phyloP scores from a whole-genome alignment of 371 early-diverging fungal species.

The Lichtheimia ramosa region DNA sequence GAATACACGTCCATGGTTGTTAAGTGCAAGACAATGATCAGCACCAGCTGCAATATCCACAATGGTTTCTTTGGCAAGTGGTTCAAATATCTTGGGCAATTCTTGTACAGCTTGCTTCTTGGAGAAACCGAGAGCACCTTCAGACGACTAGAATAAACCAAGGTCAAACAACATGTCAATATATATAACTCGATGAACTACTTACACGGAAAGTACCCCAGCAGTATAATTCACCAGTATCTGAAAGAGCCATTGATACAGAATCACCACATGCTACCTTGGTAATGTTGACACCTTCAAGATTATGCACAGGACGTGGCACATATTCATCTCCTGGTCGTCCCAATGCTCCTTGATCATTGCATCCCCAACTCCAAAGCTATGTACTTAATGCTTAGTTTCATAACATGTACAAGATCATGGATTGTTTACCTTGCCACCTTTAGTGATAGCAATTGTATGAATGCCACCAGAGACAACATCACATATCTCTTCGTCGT shows the following conservation, averaged over 20 bases:
- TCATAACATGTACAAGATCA: neutral
- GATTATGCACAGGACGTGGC: conserved; percentile 62
- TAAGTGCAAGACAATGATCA: conserved; percentile 89
- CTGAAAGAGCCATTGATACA: conserved; percentile 86
- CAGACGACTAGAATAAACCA: conserved; percentile 26
- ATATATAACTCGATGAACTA: neutral
- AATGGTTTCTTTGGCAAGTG: conserved; percentile 47
- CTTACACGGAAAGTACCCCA: conserved; percentile 89
- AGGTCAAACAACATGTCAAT: neutral
- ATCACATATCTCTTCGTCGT: conserved; percentile 63
- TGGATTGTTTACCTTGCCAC: conserved; percentile 61
- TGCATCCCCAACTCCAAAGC: conserved; percentile 97
- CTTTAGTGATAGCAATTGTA: conserved; percentile 75
- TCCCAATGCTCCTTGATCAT: conserved; percentile 98
- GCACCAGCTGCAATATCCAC: conserved; percentile 85
- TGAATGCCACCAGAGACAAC: conserved; percentile 93
- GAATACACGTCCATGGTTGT: conserved; percentile 74
- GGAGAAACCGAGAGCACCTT: conserved; percentile 75
- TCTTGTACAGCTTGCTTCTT: conserved; percentile 65
- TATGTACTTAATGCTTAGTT: conserved; percentile 10
- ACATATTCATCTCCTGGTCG: conserved; percentile 79
- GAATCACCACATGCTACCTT: conserved; percentile 95
- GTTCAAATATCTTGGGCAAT: conserved; percentile 57
- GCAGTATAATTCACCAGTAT: conserved; percentile 83
- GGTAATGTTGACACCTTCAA: conserved; percentile 75